Base-by-base conservation (phyloP, 1,139 yeast species). In the Yamadazyma dendronema region DNA sequence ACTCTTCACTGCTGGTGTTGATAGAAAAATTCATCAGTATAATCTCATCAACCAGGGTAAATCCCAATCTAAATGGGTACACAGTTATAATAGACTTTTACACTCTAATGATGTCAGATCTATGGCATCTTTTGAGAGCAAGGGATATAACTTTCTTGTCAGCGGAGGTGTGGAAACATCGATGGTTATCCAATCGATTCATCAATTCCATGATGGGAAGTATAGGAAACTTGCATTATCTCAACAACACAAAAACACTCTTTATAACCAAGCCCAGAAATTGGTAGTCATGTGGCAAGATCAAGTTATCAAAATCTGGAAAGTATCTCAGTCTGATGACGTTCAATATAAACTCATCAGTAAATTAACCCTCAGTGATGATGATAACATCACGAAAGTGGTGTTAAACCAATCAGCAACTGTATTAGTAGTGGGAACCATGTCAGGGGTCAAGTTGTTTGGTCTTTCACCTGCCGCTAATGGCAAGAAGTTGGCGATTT, bases 41-140 rank as follows among this genome's bases (percentile, higher is more conserved):
- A 79, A 74, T 50, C 68, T 60, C 39, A 53, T 68, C 22, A 35
- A 36, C 14, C 24, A 33, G 11, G 34, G 32, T n/a, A 37, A 35
- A 19, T 60, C 62, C 36, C 69, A 68, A 26, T 48, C 72, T 28
- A 80, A 81, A 56, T 92, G 98, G 98, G 77, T 85, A n/a, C 84
- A 80, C 50, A 74, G 81, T 48, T 77, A 81, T 38, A 87, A 82
- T 58, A 72, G 96, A 52, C 70, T 90, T 40, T 72, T 90, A 47
- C 97, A 92, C 59, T 80, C 95, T 31, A 89, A 89, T 55, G 98
- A 92, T 62, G 80, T 92, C 28, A 79, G 98, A 52, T 73, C 95
- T 1, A 74, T 92, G 76, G 68, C 83, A 1, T 65, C 81, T 5
- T 84, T 72, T 49, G 88, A 83, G 56, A 76, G 90, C 33, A 81